Evolutionary conservation across 805 yeast species (phyloP).

Genomic region (Metschnikowia anglica): DNA sequence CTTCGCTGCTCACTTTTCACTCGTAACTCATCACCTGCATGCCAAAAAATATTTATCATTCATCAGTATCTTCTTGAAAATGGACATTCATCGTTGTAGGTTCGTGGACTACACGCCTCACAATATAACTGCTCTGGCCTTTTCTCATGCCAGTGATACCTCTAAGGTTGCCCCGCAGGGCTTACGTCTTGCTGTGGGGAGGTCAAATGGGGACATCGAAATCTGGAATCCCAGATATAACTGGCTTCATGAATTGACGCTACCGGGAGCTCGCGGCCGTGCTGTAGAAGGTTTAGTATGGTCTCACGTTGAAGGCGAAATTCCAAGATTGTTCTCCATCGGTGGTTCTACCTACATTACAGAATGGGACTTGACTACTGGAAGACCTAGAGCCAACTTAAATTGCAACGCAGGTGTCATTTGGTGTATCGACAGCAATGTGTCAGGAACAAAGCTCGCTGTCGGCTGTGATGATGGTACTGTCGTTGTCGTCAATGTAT

Average conservation of each 20-base stretch:
- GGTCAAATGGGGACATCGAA: constrained; percentile 93
- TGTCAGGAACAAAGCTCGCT: constrained; percentile 62
- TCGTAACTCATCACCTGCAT: constrained; percentile 19
- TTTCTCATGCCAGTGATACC: constrained; percentile 50
- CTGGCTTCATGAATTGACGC: constrained; percentile 74
- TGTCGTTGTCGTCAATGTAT: constrained; percentile 77
- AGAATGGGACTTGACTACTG: constrained; percentile 84
- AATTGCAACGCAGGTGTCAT: constrained; percentile 92
- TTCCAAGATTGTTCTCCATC: constrained; percentile 78
- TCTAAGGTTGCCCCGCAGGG: constrained; percentile 44
- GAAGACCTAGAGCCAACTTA: constrained; percentile 68
- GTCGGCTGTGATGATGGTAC: constrained; percentile 96
- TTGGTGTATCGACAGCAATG: constrained; percentile 79
- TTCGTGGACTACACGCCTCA: constrained; percentile 88
- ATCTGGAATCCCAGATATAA: constrained; percentile 85
- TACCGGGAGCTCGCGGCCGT: constrained; percentile 79
- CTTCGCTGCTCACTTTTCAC: constrained; percentile 12
- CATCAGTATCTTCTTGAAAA: constrained; percentile 22
- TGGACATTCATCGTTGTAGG: constrained; percentile 87
- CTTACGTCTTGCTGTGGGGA: constrained; percentile 83
- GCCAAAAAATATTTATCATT: constrained; percentile 15
- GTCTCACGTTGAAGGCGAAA: constrained; percentile 50
- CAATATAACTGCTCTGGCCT: constrained; percentile 76
- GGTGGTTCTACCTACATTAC: constrained; percentile 91
- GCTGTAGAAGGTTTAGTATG: constrained; percentile 89